Evolutionary conservation across 805 yeast genomes (phyloP).

Genomic region (Ogataea paraovalis): DNA sequence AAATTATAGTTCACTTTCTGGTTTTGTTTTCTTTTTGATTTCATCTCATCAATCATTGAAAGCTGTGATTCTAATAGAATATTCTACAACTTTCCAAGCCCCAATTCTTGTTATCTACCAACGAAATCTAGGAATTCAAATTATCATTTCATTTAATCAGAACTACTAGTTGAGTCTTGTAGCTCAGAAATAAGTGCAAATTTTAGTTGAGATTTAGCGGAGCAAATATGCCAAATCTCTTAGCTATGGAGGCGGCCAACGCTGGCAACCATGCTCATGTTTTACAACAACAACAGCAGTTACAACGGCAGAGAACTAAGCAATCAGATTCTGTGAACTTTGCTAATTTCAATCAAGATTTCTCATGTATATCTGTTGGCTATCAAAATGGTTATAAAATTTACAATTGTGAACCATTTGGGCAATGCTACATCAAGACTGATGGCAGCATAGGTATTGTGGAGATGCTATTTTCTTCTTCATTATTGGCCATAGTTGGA

Average conservation of each 20-base stretch:
- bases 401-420: conserved; percentile 83
- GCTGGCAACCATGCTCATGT: conserved; percentile 12
- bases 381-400: conserved; percentile 63
- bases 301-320: conserved; percentile 3
- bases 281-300: conserved; percentile 3
- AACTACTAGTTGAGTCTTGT: too few relatives aligned
- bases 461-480: conserved; percentile 88
- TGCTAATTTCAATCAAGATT: conserved; percentile 84
- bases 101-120: too few relatives aligned
- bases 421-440: conserved; percentile 52
- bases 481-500: conserved; percentile 80
- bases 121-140: too few relatives aligned
- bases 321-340: conserved; percentile 34
- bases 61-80: too few relatives aligned
- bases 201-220: too few relatives aligned
- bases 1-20: too few relatives aligned
- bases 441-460: conserved; percentile 69
- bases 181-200: too few relatives aligned
- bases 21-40: too few relatives aligned
- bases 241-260: conserved; percentile 18
- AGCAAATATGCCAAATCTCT: conserved; percentile 12
- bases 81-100: too few relatives aligned
- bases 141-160: too few relatives aligned
- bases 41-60: too few relatives aligned
- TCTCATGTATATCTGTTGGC: conserved; percentile 73